Evolutionary conservation across 73 alveolate species (phyloP), one percentile per base, ranked within the genome.

Genomic region (Durusdinium trenchii): DNA sequence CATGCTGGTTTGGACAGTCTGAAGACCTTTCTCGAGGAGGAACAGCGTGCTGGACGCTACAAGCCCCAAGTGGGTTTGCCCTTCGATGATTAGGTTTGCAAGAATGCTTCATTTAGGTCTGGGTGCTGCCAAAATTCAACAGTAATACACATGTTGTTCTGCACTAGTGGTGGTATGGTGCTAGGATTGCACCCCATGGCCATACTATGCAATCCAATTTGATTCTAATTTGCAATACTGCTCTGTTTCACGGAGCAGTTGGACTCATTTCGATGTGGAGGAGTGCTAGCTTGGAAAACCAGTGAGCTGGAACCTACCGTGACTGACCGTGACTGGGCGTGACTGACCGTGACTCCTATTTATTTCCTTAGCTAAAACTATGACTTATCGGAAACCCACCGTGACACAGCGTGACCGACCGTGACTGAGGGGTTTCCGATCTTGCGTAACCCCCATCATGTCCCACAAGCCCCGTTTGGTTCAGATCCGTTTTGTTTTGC

Each of bases 331-430:
- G 84, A 79, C 69, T 3, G 47, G 3, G 36, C 84, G 84, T 73
- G 84, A 73, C 84, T 38, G 84, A 36, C 52, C 84, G 84, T 73
- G 84, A 73, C 51, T 40, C n/a, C 0, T 14, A n/a, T 73, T 48
- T 73, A 46, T 28, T 28, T 23, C 0, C 61, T 10, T 36, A 10
- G 7, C 43, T 14, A 43, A 20, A 42, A 43, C 20, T 4, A 43
- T 3, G 4, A 10, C 61, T 43, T 76, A 43, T 76, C 62, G 87
- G 87, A 79, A 79, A n/a, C 5, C 14, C 40, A 20, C 48, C 87
- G 87, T 76, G 87, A 76, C 62, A 43, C 62, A 5, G 43, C 87
- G 87, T 76, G 87, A 76, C 87, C 42, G 87, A 76, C 42, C 87
- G 87, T 76, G 87, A 76, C 87, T 18, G 62, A 20, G 62, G 7